Conservation (phyloP, 2,329 filamentous ascomycete species). For the Diaporthe sp. region DNA sequence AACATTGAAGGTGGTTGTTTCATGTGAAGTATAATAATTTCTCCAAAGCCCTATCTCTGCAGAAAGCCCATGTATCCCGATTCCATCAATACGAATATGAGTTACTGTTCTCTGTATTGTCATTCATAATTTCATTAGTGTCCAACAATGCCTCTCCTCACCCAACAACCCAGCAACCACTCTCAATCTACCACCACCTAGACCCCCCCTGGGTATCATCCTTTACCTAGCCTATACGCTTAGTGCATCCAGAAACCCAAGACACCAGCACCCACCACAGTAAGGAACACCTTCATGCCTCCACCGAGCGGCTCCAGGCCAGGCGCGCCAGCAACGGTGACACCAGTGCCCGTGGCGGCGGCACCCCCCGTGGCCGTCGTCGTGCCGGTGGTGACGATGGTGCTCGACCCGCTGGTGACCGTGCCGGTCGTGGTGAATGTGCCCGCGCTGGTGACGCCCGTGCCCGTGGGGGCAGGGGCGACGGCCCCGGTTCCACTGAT, state of each 20-base stretch:
- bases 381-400: neutral
- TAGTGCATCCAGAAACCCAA: slow-evolving; percentile 24
- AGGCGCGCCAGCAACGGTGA: neutral
- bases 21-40: neutral
- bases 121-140: slow-evolving; percentile 11
- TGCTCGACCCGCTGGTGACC: slow-evolving; percentile 13
- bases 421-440: slow-evolving; percentile 18
- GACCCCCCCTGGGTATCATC: neutral
- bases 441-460: neutral
- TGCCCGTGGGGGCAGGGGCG: neutral
- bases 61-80: neutral
- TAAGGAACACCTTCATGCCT: slow-evolving; percentile 8
- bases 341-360: neutral
- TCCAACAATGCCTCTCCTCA: neutral
- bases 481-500: slow-evolving; percentile 40
- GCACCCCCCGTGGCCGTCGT: neutral
- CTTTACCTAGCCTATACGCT: neutral
- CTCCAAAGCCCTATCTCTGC: too few species aligned
- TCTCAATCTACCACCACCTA: neutral
- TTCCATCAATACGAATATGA: neutral
- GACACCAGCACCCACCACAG: slow-evolving; percentile 9
- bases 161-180: too few species aligned
- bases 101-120: neutral
- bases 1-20: too few species aligned
- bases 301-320: slow-evolving; percentile 23